Evolutionary conservation across 805 yeast genomes (phyloP), one percentile per base, ranked within the genome.

Genomic region (Nakazawaea anatomiae): DNA sequence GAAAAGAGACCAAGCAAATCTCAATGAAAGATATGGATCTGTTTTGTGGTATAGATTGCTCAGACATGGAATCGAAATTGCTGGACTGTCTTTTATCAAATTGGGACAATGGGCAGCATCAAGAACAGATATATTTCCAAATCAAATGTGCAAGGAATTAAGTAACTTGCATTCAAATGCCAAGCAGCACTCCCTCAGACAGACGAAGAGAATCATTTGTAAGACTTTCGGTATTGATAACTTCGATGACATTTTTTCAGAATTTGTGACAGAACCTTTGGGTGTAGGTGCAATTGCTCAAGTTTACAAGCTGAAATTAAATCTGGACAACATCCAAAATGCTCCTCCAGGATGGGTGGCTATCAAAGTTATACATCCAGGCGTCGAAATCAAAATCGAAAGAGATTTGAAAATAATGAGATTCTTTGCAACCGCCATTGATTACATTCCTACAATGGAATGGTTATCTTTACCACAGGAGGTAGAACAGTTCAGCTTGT

Each of bases 211-310:
- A 25, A 80, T 80, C 8, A 64, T 94, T 5, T 70, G 77, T 36
- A 69, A 75, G 28, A 79, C 91, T 11, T 87, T 89, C 56, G 68
- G 70, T 14, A 79, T 78, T 5, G 48, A 54, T 10, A 54, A 56
- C 28, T 77, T 90, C 55, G 87, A 86, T 12, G 89, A 88, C 36
- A 79, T 90, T 5, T 94, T 92, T 65, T 90, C 84, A 32, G 89
- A 85, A 55, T 88, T 94, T 59, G 69, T 79, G 35, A 82, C 79
- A 31, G 73, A 64, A 39, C 98, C 98, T 0, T 69, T 91, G 6
- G 99, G 99, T 1, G 92, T 92, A n/a, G 99, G 99, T 11, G 97
- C 99, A 1, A 94, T 94, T 70, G 99, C 97, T 1, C 99, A 94
- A 67, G 99, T 94, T 3, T 88, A 92, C 67, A 67, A 79, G 39